A percentile compares a stretch with the other conserved stretches of the same genome.
Conservation (phyloP, 768 basidiomycete species). For the Russula vinacea region DNA sequence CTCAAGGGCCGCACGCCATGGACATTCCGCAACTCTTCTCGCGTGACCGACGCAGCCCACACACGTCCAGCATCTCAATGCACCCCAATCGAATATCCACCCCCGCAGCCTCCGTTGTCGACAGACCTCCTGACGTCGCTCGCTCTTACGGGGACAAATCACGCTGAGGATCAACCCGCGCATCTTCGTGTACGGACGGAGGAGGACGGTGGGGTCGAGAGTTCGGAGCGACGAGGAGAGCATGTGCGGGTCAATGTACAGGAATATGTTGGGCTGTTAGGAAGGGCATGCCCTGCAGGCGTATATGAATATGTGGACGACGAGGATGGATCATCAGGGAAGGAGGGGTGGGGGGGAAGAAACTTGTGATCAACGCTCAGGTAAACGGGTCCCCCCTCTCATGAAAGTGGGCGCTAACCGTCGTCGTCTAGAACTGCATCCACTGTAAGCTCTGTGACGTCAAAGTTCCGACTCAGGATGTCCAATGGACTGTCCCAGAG, state of each 20-base stretch:
- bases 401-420: constrained; percentile 28
- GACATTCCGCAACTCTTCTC: constrained; percentile 72
- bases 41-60: constrained; percentile 58
- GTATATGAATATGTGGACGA: constrained; percentile 95
- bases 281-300: constrained; percentile 86
- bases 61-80: constrained; percentile 66
- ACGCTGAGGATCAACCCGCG: constrained; percentile 92
- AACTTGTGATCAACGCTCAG: constrained; percentile 95
- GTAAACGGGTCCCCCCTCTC: constrained; percentile 41
- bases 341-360: constrained; percentile 70
- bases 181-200: constrained; percentile 68
- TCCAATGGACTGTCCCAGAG: constrained; percentile 95
- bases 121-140: constrained; percentile 92
- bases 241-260: constrained; percentile 76
- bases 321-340: constrained; percentile 43
- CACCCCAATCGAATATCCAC: constrained; percentile 80
- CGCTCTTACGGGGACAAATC: constrained; percentile 88
- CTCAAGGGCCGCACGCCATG: constrained; percentile 85
- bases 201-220: constrained; percentile 40
- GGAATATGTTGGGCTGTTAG: constrained; percentile 85
- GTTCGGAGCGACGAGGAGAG: constrained; percentile 44
- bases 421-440: constrained; percentile 68
- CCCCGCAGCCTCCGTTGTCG: constrained; percentile 82
- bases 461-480: constrained; percentile 95
- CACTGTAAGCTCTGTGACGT: constrained; percentile 96